Evolutionary conservation across 1,284 basidiomycete genomes (phyloP), one percentile per base, ranked within the genome.

Genomic region (Ceratobasidium papillatum): DNA sequence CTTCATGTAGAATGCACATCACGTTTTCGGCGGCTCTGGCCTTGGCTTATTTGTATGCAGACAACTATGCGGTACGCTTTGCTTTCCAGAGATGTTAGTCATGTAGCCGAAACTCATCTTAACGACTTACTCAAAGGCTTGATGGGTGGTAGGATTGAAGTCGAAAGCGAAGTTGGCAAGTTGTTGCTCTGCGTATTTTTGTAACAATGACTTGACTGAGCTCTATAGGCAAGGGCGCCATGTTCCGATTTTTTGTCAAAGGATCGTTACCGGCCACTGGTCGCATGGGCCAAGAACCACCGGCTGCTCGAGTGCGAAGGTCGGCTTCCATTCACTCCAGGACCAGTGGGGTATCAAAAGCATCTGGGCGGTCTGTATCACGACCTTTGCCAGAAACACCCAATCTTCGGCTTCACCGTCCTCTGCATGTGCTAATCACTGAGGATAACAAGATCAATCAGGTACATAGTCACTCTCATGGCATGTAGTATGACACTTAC

Each of bases 111-210:
- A n/a, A n/a, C n/a, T n/a, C n/a, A n/a, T n/a, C n/a, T n/a, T n/a
- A n/a, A n/a, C n/a, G n/a, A n/a, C n/a, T 7, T 9, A 7, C 27
- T 27, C 22, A 25, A 32, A 72, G 79, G 79, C 25, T 75, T 80
- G n/a, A 78, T 80, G 77, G 78, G 78, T 45, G 80, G 80, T 1
- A 75, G 77, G n/a, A 80, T 80, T 34, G 79, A 80, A 12, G 80
- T 80, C 12, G 72, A 69, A 38, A 76, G 75, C 32, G 72, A 76
- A n/a, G 68, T 74, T 56, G 76, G 74, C 69, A 61, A 30, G 74
- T n/a, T 22, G 14, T 19, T 22, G 4, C 25, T 5, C 27, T 38
- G 49, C 11, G 49, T 2, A 38, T 14, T 3, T 19, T 9, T 7
- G 32, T 45, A 36, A 59, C 14, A 22, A 11, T 41, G 9, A 30